These are phyloP conservation scores for Metarhizium album DNA, from an alignment of 2,329 filamentous ascomycete species.

Conservation along the genomic window DNA sequence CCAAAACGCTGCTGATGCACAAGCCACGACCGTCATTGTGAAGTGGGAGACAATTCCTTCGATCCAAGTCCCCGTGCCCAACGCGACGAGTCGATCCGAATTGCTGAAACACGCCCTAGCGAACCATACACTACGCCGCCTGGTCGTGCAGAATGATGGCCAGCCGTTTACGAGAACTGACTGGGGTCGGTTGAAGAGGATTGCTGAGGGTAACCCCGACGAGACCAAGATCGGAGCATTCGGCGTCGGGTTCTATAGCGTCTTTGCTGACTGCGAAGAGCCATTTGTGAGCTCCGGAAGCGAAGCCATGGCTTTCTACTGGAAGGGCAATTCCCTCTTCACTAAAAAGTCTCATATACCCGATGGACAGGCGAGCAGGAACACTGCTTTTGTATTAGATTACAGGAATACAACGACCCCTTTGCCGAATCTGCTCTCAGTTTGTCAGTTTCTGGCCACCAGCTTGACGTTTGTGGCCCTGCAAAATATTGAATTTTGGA, in stretches of 20 bases:
- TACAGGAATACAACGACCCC: conserved; percentile 84
- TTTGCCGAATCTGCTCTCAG: conserved; percentile 71
- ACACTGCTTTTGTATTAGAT: conserved; percentile 90
- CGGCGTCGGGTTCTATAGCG: conserved; percentile 96
- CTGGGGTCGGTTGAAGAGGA: conserved; percentile 87
- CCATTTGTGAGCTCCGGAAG: conserved; percentile 90
- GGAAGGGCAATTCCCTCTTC: conserved; percentile 97
- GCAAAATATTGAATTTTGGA: conserved; percentile 76
- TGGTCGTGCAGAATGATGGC: conserved; percentile 91
- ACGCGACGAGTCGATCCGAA: conserved; percentile 54
- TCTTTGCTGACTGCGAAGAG: conserved; percentile 96
- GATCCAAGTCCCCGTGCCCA: conserved; percentile 59
- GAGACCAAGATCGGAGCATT: conserved; percentile 99
- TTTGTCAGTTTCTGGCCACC: conserved; percentile 87
- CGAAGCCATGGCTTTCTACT: conserved; percentile 97
- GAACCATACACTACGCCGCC: conserved; percentile 73
- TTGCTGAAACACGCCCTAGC: conserved; percentile 72
- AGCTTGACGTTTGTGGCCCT: conserved; percentile 93
- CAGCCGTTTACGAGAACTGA: conserved; percentile 80
- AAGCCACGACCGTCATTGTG: conserved; percentile 79
- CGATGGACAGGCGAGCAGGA: conserved; percentile 49
- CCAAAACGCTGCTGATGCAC: conserved; percentile 96
- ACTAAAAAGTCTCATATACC: conserved; percentile 75
- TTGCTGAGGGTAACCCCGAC: conserved; percentile 97
- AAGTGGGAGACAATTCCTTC: conserved; percentile 89